Evolutionary conservation across 2,329 filamentous ascomycete genomes (phyloP).

Genomic region (Trichothecium roseum): DNA sequence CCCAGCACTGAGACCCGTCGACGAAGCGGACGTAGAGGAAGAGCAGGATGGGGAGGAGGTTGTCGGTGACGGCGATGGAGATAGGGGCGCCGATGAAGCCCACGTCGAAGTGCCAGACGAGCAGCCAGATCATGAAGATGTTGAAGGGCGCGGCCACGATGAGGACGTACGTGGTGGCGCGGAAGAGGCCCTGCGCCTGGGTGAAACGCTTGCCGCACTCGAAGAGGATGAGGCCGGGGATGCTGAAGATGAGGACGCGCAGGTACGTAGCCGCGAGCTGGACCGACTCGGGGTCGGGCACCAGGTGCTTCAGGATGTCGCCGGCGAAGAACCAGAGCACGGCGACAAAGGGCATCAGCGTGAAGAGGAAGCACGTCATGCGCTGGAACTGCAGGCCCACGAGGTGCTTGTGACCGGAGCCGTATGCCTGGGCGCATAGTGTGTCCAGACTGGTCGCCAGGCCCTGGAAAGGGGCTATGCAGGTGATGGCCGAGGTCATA

Average conservation of each 20-base stretch:
- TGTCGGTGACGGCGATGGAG: constrained; percentile 70
- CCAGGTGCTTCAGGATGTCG: constrained; percentile 42
- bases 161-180: constrained; percentile 66
- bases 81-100: constrained; percentile 76
- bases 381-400: constrained; percentile 76
- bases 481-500: constrained; percentile 74
- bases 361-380: constrained; percentile 69
- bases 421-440: constrained; percentile 87
- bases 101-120: constrained; percentile 61
- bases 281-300: constrained; percentile 48
- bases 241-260: constrained; percentile 59
- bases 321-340: constrained; percentile 62
- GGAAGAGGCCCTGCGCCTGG: constrained; percentile 75
- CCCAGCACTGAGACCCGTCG: constrained; percentile 72
- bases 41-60: constrained; percentile 64
- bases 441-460: constrained; percentile 86
- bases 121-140: constrained; percentile 65
- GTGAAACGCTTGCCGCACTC: constrained; percentile 73
- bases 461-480: constrained; percentile 70
- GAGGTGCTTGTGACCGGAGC: constrained; percentile 78
- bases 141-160: constrained; percentile 69
- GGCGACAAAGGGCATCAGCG: constrained; percentile 61
- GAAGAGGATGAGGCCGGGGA: constrained; percentile 67
- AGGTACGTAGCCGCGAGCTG: constrained; percentile 63
- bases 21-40: constrained; percentile 69